Evolutionary conservation across 2,329 filamentous ascomycete species (phyloP).

Genomic region (Bipolaris sorokiniana): DNA sequence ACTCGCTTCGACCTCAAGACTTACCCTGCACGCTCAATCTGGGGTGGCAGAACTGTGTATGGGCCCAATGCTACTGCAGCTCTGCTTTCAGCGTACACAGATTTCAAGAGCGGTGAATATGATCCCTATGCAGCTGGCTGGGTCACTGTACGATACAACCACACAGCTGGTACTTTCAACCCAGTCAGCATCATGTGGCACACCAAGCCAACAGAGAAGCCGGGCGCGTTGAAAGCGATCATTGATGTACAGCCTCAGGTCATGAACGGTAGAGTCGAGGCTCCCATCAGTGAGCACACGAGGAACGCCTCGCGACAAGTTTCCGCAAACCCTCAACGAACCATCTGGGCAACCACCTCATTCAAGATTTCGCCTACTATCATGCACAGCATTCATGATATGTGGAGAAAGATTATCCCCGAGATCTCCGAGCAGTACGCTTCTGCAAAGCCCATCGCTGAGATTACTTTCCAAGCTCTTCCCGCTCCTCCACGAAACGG

Average conservation of each 20-base stretch:
- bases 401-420: constrained; percentile 27
- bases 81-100: constrained; percentile 28
- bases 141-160: constrained; percentile 33
- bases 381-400: constrained; percentile 23
- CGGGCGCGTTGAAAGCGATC: constrained; percentile 23
- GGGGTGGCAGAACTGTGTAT: constrained; percentile 27
- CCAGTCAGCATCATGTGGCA: constrained; percentile 33
- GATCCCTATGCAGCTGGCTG: constrained; percentile 36
- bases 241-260: constrained; percentile 23
- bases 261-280: constrained; percentile 25
- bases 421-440: constrained; percentile 21
- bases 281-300: constrained; percentile 25
- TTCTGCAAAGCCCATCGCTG: constrained; percentile 21
- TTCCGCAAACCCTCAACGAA: constrained; percentile 19
- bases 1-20: constrained; percentile 50
- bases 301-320: constrained; percentile 29
- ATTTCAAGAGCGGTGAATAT: constrained; percentile 25
- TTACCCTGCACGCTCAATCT: constrained; percentile 22
- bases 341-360: constrained; percentile 35
- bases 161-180: constrained; percentile 20
- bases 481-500: constrained; percentile 22
- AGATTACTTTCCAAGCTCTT: constrained; percentile 33
- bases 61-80: constrained; percentile 18
- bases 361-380: constrained; percentile 28
- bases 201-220: constrained; percentile 27